phyloP scores from a whole-genome alignment of 2,329 filamentous ascomycete genomes.

The Diaporthe sp. region DNA sequence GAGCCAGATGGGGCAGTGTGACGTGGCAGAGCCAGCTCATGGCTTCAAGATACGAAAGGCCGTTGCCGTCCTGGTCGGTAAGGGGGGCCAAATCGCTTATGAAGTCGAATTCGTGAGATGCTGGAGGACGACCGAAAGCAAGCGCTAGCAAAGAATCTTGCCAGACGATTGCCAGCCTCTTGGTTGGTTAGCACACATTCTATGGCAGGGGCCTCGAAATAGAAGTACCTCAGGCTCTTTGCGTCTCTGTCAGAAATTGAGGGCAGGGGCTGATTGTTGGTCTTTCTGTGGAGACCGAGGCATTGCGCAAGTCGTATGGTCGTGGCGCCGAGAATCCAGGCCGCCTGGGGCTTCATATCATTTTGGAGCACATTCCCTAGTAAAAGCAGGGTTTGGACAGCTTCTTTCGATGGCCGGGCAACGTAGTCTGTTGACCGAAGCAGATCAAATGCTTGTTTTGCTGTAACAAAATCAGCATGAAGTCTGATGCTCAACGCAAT shows the following conservation, averaged over 20 bases:
- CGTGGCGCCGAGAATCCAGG: constrained; percentile 38
- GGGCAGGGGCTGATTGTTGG: not conserved
- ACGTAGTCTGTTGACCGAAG: constrained; percentile 22
- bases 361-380: constrained; percentile 40
- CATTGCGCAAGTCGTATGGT: constrained; percentile 38
- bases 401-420: not conserved
- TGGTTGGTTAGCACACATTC: not conserved
- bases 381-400: constrained; percentile 2
- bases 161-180: constrained; percentile 35
- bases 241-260: not conserved
- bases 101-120: constrained; percentile 38
- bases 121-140: constrained; percentile 34
- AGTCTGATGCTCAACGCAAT: no score
- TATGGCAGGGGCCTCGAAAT: not conserved
- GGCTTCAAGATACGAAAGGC: constrained; percentile 26
- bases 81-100: constrained; percentile 23
- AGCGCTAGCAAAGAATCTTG: constrained; percentile 36
- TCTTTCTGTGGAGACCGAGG: constrained; percentile 19
- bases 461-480: not conserved
- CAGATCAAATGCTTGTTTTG: constrained; percentile 16
- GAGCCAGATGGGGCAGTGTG: constrained; percentile 17
- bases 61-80: no score
- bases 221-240: not conserved
- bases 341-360: constrained; percentile 39
- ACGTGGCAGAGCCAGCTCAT: constrained; percentile 39